Conservation (phyloP, 164 flowering plant genomes). For the Sedum album region DNA sequence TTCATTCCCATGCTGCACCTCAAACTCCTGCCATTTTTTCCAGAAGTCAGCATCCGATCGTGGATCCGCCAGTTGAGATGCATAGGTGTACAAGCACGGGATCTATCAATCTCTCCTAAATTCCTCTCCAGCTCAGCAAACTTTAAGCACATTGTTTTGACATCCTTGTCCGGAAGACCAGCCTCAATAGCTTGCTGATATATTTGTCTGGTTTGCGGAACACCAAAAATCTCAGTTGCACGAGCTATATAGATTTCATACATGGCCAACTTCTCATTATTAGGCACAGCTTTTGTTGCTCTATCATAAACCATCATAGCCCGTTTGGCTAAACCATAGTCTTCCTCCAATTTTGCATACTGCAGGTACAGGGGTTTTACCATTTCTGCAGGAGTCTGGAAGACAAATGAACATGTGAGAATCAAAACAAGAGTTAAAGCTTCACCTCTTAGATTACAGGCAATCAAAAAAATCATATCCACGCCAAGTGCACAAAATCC, state of each 20-base stretch:
- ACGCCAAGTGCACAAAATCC: background rate
- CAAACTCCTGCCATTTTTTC: slow-evolving; percentile 84
- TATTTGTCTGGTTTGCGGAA: slow-evolving; percentile 82
- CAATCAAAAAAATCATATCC: background rate
- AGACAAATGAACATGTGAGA: slow-evolving; percentile 14
- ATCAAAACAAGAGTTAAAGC: background rate
- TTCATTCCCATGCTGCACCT: slow-evolving; percentile 92
- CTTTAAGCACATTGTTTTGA: slow-evolving; percentile 75
- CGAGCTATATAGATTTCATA: slow-evolving; percentile 91
- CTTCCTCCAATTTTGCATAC: slow-evolving; percentile 91
- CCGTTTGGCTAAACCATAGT: slow-evolving; percentile 80
- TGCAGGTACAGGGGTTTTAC: slow-evolving; percentile 78
- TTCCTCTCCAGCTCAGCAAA: slow-evolving; percentile 93
- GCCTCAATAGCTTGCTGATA: slow-evolving; percentile 91
- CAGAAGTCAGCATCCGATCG: slow-evolving; percentile 74
- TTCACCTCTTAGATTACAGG: background rate
- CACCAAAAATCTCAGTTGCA: slow-evolving; percentile 90
- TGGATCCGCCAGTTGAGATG: slow-evolving; percentile 83
- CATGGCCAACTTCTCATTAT: slow-evolving; percentile 76
- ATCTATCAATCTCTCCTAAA: slow-evolving; percentile 86
- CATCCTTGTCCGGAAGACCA: slow-evolving; percentile 87
- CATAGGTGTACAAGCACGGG: slow-evolving; percentile 61
- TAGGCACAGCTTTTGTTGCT: slow-evolving; percentile 88
- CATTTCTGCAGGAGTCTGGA: slow-evolving; percentile 81
- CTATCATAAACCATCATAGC: slow-evolving; percentile 91